Base-by-base conservation (phyloP, 2,329 filamentous ascomycete genomes). In the Rhinocladiella similis region DNA sequence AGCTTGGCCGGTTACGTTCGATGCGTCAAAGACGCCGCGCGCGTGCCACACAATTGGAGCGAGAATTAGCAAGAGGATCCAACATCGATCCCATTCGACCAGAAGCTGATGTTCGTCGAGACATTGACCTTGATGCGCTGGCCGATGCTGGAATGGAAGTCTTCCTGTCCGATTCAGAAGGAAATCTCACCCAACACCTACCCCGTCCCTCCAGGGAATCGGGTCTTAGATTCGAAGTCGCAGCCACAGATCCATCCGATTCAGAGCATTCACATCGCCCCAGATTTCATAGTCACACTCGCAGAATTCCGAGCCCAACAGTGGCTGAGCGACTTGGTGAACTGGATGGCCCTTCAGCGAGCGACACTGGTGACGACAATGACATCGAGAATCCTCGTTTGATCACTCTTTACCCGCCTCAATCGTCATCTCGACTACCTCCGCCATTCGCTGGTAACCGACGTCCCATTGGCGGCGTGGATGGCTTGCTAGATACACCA, bases 331-430 rank as follows among this genome's bases (percentile, higher is more conserved):
- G 50, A 47, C 50, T 48, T 20, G 16, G 27, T 14, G 27, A 22
- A 7, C 6, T 19, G 16, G 20, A 22, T 25, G 36, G 48, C 22
- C 46, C 49, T 12, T 29, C 47, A 13, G 29, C 36, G 29, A 39
- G 47, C 13, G 49, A 50, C 20, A 55, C 56, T 29, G n/a, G 7
- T 9, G 50, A 59, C 13, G 61, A 56, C 29, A 41, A 46, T 18
- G 61, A 51, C 22, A 50, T 38, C 20, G 47, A 57, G n/a, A 58
- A 49, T 18, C 47, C 46, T 13, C 36, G 20, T 5, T 41, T 54
- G 33, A 76, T 74, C 3, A 73, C 75, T 7, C 68, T 73, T 47
- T 79, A 78, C 65, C 74, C 76, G 27, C 75, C 77, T 5, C 65
- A 66, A 54, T 62, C 59, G 9, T 53, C 57, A 29, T 54, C 58